phyloP scores from a whole-genome alignment of 169 alveolate genomes.

The Cryptosporidium ryanae region DNA sequence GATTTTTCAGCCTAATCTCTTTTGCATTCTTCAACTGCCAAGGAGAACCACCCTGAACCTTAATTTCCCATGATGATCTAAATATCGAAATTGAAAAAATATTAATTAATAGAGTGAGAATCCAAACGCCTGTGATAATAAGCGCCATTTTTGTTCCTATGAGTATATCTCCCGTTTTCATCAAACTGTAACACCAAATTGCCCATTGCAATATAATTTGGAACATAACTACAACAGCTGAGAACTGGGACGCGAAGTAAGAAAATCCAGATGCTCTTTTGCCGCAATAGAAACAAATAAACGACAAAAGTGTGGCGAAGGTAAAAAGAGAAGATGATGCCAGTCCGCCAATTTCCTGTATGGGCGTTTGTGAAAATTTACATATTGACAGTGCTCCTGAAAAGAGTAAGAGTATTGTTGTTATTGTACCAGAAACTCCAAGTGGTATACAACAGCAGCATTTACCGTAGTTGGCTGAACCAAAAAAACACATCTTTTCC shows the following conservation, averaged over 20 bases:
- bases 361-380: slow-evolving; percentile 71
- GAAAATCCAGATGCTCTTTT: slow-evolving; percentile 70
- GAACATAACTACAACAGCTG: slow-evolving; percentile 65
- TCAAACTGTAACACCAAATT: slow-evolving; percentile 48
- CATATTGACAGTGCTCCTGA: slow-evolving; percentile 49
- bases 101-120: slow-evolving; percentile 27
- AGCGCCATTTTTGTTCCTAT: slow-evolving; percentile 50
- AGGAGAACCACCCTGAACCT: slow-evolving; percentile 61
- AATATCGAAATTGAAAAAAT: slow-evolving; percentile 40
- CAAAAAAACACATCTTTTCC: slow-evolving; percentile 58
- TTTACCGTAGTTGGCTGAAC: slow-evolving; percentile 52
- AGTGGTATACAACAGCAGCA: slow-evolving; percentile 71
- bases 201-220: slow-evolving; percentile 58
- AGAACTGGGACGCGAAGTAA: slow-evolving; percentile 53
- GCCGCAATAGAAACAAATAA: slow-evolving; percentile 57
- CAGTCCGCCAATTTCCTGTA: slow-evolving; percentile 53
- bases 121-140: slow-evolving; percentile 51
- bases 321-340: slow-evolving; percentile 61
- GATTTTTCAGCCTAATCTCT: slow-evolving; percentile 52
- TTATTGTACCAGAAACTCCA: slow-evolving; percentile 56
- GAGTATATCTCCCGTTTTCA: slow-evolving; percentile 29
- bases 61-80: slow-evolving; percentile 74
- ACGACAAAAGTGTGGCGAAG: slow-evolving; percentile 20
- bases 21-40: slow-evolving; percentile 67
- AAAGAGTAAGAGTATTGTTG: slow-evolving; percentile 13